phyloP scores from a whole-genome alignment of 2,329 filamentous ascomycete genomes.

The Ophiobolus disseminans region DNA sequence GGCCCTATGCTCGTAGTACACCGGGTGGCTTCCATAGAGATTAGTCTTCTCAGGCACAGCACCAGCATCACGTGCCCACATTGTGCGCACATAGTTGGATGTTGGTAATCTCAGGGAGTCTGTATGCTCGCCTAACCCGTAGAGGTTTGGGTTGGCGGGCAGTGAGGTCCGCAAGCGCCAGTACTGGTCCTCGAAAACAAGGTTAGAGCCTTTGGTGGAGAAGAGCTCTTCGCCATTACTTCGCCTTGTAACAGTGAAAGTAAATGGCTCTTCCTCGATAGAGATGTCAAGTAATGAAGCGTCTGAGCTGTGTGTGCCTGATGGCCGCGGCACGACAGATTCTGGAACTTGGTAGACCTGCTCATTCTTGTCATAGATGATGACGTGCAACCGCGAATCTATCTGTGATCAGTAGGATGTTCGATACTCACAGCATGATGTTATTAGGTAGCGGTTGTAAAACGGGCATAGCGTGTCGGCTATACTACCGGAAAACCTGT shows the following conservation, averaged over 20 bases:
- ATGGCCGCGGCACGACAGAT: conserved; percentile 70
- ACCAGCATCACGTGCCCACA: conserved; percentile 75
- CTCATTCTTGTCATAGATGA: conserved; percentile 72
- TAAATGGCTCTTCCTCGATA: conserved; percentile 66
- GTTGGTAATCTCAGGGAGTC: conserved; percentile 73
- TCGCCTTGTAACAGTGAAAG: conserved; percentile 68
- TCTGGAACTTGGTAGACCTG: conserved; percentile 77
- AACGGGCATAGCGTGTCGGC: background rate
- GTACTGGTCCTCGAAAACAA: conserved; percentile 81
- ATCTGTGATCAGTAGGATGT: conserved; percentile 2
- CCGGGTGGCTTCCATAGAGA: conserved; percentile 74
- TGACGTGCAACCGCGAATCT: conserved; percentile 73
- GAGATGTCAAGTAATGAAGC: conserved; percentile 61
- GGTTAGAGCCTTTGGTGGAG: conserved; percentile 69
- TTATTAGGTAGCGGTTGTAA: background rate
- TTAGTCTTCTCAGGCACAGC: conserved; percentile 66
- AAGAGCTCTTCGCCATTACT: conserved; percentile 67
- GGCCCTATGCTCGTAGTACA: conserved; percentile 75
- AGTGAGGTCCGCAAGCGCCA: conserved; percentile 73
- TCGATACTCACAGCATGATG: background rate
- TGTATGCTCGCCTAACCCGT: conserved; percentile 79
- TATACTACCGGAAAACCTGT: background rate
- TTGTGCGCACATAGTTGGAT: conserved; percentile 71
- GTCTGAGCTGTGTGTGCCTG: conserved; percentile 32
- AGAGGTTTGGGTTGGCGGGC: conserved; percentile 72